Evolutionary conservation across 2,329 filamentous ascomycete species (phyloP), one percentile per base, ranked within the genome.

Genomic region (Neospermospora avenae): DNA sequence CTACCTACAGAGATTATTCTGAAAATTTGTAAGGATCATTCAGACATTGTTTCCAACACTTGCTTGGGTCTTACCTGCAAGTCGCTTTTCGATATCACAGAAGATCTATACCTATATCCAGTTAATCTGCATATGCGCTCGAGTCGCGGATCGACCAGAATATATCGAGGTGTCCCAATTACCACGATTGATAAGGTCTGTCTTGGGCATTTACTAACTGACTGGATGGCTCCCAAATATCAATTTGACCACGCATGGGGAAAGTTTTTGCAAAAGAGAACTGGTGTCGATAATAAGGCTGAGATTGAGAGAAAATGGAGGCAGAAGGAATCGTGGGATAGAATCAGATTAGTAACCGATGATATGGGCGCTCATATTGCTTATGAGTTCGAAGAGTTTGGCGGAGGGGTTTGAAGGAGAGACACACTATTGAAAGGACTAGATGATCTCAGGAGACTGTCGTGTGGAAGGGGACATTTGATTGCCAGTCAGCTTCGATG

Each of bases 151-250:
- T 31, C 28, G 28, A 31, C 11, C 28, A 5, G 5, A 31, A 31
- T 5, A 31, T 10, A 31, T 31, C 28, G 28, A 10, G 28, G 28
- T 5, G 28, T 31, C 28, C 6, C 5, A 10, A 31, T 31, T 31
- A 31, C 11, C 11, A 5, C 6, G 28, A 57, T 54, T 13, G 39
- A 20, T 6, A 37, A 51, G 3, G 22, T 35, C 7, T 62, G 60
- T 24, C 42, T 62, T 11, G 60, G 60, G 3, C 60, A 52, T 34
- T 56, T 62, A 7, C 28, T 62, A 46, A 62, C 60, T 4, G 20
- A 37, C 1, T 62, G 60, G 60, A 59, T 62, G 56, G 56, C 52
- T 10, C 56, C 56, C 3, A 59, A 57, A n/a, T 62, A 62, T 28
- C 54, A 39, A 11, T 62, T 62, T 42, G 52, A 62, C 35, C 60